A percentile compares a stretch with the other conserved stretches of the same genome.
These are phyloP conservation scores for Scalesia atractyloides DNA, from an alignment of 129 eudicot genomes.

Conservation along the genomic window DNA sequence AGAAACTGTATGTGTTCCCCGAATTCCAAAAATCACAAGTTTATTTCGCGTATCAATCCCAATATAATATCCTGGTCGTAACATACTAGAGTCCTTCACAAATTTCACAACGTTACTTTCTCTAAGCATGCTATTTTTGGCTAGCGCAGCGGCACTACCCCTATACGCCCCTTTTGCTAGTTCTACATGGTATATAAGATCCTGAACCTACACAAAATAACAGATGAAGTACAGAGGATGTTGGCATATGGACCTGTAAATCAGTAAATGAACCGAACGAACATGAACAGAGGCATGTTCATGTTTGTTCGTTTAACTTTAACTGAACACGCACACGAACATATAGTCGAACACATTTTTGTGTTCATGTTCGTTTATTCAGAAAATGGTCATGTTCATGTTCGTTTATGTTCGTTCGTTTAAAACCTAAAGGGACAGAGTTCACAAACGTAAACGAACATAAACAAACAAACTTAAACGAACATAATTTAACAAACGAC, in stretches of 20 bases:
- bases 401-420: too few species aligned
- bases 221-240: not conserved
- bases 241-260: not conserved
- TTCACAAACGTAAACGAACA: too few species aligned
- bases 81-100: slow-evolving; percentile 66
- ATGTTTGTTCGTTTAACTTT: too few species aligned
- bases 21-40: slow-evolving; percentile 87
- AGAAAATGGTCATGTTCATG: too few species aligned
- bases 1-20: slow-evolving; percentile 87
- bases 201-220: slow-evolving; percentile 56
- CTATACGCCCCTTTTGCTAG: slow-evolving; percentile 83
- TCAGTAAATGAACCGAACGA: too few species aligned
- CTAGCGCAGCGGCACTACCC: slow-evolving; percentile 62
- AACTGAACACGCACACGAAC: too few species aligned
- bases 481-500: too few species aligned
- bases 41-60: slow-evolving; percentile 77
- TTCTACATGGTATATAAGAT: slow-evolving; percentile 85
- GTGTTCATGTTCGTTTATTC: too few species aligned
- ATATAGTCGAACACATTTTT: too few species aligned
- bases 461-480: too few species aligned
- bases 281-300: too few species aligned
- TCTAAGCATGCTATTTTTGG: slow-evolving; percentile 87
- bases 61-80: slow-evolving; percentile 89
- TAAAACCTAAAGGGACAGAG: too few species aligned
- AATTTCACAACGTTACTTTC: slow-evolving; percentile 83